These are phyloP conservation scores for Paecilomyces variotii DNA, from an alignment of 2,329 filamentous ascomycete species.

Conservation along the genomic window DNA sequence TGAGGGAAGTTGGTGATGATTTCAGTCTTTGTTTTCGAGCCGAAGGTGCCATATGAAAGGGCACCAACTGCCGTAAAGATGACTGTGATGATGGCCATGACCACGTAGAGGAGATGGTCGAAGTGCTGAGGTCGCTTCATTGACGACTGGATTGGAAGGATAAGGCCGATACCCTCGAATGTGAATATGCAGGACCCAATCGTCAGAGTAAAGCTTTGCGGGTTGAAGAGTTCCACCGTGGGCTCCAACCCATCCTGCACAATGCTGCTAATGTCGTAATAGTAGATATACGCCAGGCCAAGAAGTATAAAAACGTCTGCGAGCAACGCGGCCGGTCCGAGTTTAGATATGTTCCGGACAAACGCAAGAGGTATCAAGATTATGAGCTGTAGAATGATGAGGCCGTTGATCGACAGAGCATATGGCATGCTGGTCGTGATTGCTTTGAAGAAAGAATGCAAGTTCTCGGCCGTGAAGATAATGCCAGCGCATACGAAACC, in stretches of 20 bases:
- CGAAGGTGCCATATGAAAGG: conserved; percentile 90
- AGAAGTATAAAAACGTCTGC: conserved; percentile 92
- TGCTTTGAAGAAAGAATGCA: conserved; percentile 59
- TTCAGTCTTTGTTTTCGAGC: conserved; percentile 90
- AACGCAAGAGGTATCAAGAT: conserved; percentile 92
- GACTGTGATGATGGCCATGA: conserved; percentile 92
- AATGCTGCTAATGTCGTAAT: conserved; percentile 85
- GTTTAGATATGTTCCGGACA: conserved; percentile 92
- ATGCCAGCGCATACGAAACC: conserved; percentile 72
- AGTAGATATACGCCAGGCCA: conserved; percentile 88
- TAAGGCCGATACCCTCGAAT: conserved; percentile 93
- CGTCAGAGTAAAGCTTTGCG: conserved; percentile 88
- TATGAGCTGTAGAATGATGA: conserved; percentile 78
- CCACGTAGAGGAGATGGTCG: conserved; percentile 72
- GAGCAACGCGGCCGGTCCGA: conserved; percentile 87
- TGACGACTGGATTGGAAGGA: conserved; percentile 95
- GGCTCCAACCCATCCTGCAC: conserved; percentile 61
- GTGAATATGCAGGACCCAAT: conserved; percentile 99
- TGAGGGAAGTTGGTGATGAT: conserved; percentile 94
- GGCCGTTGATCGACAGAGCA: conserved; percentile 47
- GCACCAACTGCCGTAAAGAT: conserved; percentile 88
- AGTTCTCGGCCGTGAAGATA: conserved; percentile 70
- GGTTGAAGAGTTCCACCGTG: conserved; percentile 86
- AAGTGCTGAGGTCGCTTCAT: conserved; percentile 92
- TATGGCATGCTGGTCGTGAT: conserved; percentile 42